phyloP scores from a whole-genome alignment of 495 filamentous ascomycete genomes.

The Jackrogersella multiformis region DNA sequence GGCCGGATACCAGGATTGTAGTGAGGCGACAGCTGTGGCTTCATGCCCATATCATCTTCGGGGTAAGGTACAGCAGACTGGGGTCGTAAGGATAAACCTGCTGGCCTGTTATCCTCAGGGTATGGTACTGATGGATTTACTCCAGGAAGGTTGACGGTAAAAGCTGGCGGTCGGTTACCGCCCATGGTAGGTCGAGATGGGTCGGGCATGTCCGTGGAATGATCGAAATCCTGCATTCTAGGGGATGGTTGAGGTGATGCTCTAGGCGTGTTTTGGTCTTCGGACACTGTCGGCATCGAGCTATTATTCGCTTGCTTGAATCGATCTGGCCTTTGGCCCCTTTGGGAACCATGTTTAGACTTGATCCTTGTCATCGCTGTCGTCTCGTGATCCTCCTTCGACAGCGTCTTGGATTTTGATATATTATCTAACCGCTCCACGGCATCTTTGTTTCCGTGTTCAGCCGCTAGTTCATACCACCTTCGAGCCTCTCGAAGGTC shows the following conservation, averaged over 20 bases:
- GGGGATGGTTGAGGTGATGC: slow-evolving; percentile 46
- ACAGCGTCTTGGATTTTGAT: slow-evolving; percentile 83
- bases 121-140: slow-evolving; percentile 70
- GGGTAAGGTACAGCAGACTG: slow-evolving; percentile 62
- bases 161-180: slow-evolving; percentile 58
- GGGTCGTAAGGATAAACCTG: slow-evolving; percentile 48
- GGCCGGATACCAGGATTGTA: slow-evolving; percentile 51
- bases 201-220: slow-evolving; percentile 76
- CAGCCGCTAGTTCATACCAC: slow-evolving; percentile 92
- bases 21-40: slow-evolving; percentile 46
- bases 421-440: slow-evolving; percentile 82
- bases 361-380: slow-evolving; percentile 90
- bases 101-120: slow-evolving; percentile 65
- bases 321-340: slow-evolving; percentile 73
- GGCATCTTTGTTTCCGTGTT: slow-evolving; percentile 93
- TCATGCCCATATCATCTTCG: slow-evolving; percentile 56
- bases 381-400: slow-evolving; percentile 90
- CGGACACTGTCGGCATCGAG: slow-evolving; percentile 65
- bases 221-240: slow-evolving; percentile 49
- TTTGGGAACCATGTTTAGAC: slow-evolving; percentile 88
- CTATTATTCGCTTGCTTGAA: slow-evolving; percentile 58
- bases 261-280: slow-evolving; percentile 42
- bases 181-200: slow-evolving; percentile 56
- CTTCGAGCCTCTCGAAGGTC: slow-evolving; percentile 83
- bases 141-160: slow-evolving; percentile 56